Percentiles rank a stretch among this genome's conserved stretches.
Conservation (phyloP, 805 yeast species). For the Saturnispora dispora region DNA sequence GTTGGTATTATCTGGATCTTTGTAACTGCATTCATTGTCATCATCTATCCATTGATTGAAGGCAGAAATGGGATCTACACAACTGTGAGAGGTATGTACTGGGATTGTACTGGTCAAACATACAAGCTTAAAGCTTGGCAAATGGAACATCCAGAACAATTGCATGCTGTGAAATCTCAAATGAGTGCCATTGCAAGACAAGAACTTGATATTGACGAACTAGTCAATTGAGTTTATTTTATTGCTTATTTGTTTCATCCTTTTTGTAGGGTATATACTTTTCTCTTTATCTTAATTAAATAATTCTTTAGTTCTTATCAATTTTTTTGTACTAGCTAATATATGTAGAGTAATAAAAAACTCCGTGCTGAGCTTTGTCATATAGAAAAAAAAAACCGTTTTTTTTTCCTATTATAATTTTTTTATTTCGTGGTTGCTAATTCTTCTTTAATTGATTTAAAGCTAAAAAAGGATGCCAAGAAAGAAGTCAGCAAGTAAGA, state of each 20-base stretch:
- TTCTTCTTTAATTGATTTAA: background rate
- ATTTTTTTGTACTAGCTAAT: no score
- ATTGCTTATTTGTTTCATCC: background rate
- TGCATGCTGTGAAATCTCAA: constrained; percentile 68
- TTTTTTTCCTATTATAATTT: background rate
- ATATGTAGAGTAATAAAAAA: background rate
- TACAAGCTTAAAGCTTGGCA: constrained; percentile 74
- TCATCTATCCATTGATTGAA: constrained; percentile 63
- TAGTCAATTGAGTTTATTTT: background rate
- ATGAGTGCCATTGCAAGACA: constrained; percentile 32
- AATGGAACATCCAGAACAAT: constrained; percentile 55
- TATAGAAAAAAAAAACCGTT: constrained; percentile 12
- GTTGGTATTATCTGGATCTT: constrained; percentile 80
- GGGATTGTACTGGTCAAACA: constrained; percentile 76
- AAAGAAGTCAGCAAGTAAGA: constrained; percentile 78
- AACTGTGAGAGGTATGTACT: constrained; percentile 67
- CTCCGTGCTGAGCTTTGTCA: background rate
- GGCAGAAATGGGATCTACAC: constrained; percentile 60
- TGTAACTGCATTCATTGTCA: constrained; percentile 52
- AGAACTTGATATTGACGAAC: constrained; percentile 15
- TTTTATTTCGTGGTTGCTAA: background rate
- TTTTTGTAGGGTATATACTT: background rate
- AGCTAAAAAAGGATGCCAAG: constrained; percentile 49
- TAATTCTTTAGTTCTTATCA: background rate
- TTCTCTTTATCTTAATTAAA: background rate